Evolutionary conservation across 129 eudicot genomes (phyloP).

Genomic region (Artemisia annua): DNA sequence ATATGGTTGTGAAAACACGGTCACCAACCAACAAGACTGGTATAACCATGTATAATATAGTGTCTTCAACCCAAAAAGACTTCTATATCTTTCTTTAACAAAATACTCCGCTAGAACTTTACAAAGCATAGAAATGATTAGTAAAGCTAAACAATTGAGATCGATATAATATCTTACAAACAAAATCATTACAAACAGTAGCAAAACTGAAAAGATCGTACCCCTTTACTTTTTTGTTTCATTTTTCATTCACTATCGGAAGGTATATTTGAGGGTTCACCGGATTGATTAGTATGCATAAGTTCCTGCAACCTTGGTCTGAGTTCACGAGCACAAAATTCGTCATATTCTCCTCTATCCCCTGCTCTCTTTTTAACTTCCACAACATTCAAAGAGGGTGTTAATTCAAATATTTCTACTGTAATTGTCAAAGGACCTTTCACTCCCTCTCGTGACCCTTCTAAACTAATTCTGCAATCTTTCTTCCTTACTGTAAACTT

Average conservation of each 20-base stretch:
- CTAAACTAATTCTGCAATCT: conserved; percentile 15
- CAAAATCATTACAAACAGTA: too few species aligned
- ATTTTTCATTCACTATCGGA: conserved; percentile 46
- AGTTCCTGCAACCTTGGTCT: conserved; percentile 64
- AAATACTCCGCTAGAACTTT: too few species aligned
- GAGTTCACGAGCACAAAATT: conserved; percentile 53
- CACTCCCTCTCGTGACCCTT: conserved; percentile 16
- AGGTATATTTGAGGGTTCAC: conserved; percentile 49
- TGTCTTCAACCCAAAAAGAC: too few species aligned
- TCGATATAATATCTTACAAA: too few species aligned
- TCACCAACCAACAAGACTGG: too few species aligned
- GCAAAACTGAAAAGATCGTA: too few species aligned
- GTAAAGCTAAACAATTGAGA: too few species aligned
- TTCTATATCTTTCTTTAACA: too few species aligned
- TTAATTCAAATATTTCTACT: conserved; percentile 11
- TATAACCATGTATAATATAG: too few species aligned
- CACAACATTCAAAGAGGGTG: conserved; percentile 8
- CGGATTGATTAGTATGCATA: conserved; percentile 33
- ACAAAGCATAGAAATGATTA: too few species aligned
- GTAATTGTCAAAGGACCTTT: conserved; percentile 15
- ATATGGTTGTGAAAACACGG: too few species aligned
- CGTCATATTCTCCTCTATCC: not conserved
- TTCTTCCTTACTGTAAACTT: conserved; percentile 6
- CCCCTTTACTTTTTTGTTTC: too few species aligned
- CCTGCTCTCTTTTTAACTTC: not conserved